Percentiles rank a stretch among this genome's conserved stretches.
phyloP scores from a whole-genome alignment of 768 basidiomycete genomes.

The Dioszegia hungarica region DNA sequence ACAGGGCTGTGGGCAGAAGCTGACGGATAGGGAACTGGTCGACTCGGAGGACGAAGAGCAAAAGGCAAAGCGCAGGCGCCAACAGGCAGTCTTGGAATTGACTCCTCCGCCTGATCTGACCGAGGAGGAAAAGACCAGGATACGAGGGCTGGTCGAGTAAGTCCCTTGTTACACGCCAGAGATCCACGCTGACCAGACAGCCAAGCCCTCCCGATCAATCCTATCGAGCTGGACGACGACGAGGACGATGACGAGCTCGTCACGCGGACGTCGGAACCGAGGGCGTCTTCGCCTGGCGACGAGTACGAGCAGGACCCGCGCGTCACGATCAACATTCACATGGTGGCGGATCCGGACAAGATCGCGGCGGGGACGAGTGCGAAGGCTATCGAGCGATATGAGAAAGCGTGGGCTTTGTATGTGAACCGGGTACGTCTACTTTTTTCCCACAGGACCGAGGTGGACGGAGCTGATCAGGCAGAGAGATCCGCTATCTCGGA shows the following conservation, averaged over 20 bases:
- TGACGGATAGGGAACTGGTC: background rate
- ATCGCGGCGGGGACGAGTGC: conserved; percentile 5
- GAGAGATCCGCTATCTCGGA: conserved; percentile 12
- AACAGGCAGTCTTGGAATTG: background rate
- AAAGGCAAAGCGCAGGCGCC: background rate
- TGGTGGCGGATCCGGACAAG: conserved; percentile 21
- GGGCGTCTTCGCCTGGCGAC: background rate
- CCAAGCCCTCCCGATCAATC: background rate
- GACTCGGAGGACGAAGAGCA: background rate
- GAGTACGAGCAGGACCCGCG: background rate
- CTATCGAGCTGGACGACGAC: background rate
- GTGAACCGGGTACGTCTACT: conserved; percentile 14
- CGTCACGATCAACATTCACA: conserved; percentile 13
- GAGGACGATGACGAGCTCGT: background rate
- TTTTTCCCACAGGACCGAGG: background rate
- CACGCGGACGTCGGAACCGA: background rate
- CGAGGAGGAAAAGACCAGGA: conserved; percentile 6
- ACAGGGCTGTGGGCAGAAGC: background rate
- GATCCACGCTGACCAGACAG: background rate
- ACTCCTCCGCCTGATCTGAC: background rate
- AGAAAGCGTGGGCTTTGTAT: conserved; percentile 9
- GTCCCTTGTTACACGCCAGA: background rate
- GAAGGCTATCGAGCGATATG: conserved; percentile 13
- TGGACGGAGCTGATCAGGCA: background rate
- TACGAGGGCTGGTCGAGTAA: background rate